Percentiles rank a stretch among this genome's conserved stretches.
phyloP scores from a whole-genome alignment of 148 eudicot genomes.

The Hydrangea macrophylla region DNA sequence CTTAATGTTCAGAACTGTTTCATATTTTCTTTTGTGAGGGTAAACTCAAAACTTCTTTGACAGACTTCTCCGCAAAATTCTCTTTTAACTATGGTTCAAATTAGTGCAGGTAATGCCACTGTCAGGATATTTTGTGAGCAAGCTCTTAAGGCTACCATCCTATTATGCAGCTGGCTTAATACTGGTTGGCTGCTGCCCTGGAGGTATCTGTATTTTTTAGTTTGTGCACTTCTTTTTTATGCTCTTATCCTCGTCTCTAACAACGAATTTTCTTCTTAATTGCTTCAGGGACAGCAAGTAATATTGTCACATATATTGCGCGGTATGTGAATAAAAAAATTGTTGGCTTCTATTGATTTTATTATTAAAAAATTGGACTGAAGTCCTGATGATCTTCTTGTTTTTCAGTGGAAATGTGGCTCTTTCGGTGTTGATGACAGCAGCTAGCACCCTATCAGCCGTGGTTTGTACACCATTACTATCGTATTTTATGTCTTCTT shows the following conservation, averaged over 20 bases:
- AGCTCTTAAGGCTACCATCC: conserved; percentile 64
- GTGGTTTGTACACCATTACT: conserved; percentile 54
- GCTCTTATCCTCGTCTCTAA: conserved; percentile 4
- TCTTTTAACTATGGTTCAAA: too few species aligned
- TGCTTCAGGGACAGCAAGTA: conserved; percentile 81
- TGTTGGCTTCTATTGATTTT: neutral
- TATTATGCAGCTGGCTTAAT: conserved; percentile 84
- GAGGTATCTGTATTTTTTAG: conserved; percentile 43
- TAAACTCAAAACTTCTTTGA: too few species aligned
- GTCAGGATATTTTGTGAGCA: conserved; percentile 70
- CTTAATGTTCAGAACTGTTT: too few species aligned
- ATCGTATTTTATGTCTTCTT: neutral
- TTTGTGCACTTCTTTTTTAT: neutral
- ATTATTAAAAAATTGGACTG: neutral
- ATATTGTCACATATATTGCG: conserved; percentile 82
- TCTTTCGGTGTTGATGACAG: conserved; percentile 86
- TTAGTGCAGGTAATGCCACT: conserved; percentile 76
- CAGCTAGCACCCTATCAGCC: conserved; percentile 78
- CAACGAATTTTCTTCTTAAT: conserved; percentile 12
- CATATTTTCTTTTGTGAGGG: too few species aligned
- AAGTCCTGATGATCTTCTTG: conserved; percentile 14
- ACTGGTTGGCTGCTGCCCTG: conserved; percentile 88
- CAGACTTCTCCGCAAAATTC: too few species aligned
- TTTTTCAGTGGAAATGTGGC: conserved; percentile 82
- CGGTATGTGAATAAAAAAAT: conserved; percentile 41